Percentiles rank a stretch among this genome's conserved stretches.
These are phyloP conservation scores for Collybia mongolica DNA, from an alignment of 768 basidiomycete species.

Conservation along the genomic window DNA sequence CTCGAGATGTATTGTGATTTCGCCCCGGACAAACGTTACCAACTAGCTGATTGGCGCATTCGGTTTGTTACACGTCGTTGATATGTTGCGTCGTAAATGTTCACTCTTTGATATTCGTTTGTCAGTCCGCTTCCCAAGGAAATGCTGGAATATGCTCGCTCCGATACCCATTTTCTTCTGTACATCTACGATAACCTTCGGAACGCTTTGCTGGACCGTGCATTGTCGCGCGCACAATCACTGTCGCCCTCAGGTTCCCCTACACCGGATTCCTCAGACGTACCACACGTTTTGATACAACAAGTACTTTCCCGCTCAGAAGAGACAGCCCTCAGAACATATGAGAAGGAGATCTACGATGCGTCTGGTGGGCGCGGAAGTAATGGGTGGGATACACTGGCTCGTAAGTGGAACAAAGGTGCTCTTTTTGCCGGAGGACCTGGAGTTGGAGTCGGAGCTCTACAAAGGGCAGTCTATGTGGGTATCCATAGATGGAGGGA, in stretches of 20 bases:
- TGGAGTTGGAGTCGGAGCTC: slow-evolving; percentile 30
- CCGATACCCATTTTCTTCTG: slow-evolving; percentile 94
- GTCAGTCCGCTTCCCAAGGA: slow-evolving; percentile 75
- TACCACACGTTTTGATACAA: slow-evolving; percentile 45
- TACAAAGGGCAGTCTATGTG: slow-evolving; percentile 65
- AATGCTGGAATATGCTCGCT: slow-evolving; percentile 91
- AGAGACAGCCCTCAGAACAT: slow-evolving; percentile 72
- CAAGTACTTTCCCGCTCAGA: slow-evolving; percentile 72
- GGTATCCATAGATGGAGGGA: slow-evolving; percentile 86
- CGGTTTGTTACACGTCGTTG: slow-evolving; percentile 41
- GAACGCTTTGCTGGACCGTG: slow-evolving; percentile 79
- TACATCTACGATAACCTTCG: slow-evolving; percentile 91
- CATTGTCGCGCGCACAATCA: slow-evolving; percentile 37
- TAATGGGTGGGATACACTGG: slow-evolving; percentile 76
- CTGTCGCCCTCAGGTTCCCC: slow-evolving; percentile 28
- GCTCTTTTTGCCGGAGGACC: slow-evolving; percentile 39
- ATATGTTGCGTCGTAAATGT: neutral
- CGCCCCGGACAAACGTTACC: slow-evolving; percentile 91
- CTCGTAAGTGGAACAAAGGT: slow-evolving; percentile 81
- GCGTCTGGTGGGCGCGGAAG: slow-evolving; percentile 57
- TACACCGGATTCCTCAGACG: slow-evolving; percentile 19
- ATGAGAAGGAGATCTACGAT: slow-evolving; percentile 73
- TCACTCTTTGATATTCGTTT: neutral
- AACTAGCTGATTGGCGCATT: slow-evolving; percentile 97
- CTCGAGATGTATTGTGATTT: slow-evolving; percentile 90